Percentiles rank a stretch among this genome's conserved stretches.
Evolutionary conservation across 768 basidiomycete genomes (phyloP).

Genomic region (Inosperma sp.): DNA sequence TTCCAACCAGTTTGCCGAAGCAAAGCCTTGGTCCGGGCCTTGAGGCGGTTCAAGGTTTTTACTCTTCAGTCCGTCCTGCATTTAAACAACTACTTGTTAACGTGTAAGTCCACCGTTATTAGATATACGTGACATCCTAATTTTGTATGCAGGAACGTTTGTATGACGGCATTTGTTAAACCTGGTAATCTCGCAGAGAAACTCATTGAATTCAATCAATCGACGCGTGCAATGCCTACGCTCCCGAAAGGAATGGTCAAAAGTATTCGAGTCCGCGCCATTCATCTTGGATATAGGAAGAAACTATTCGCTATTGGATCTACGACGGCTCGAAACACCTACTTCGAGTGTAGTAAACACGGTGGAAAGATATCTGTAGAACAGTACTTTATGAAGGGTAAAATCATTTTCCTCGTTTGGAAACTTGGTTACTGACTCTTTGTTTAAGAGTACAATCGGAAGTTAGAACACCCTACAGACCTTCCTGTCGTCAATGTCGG

Average conservation of each 20-base stretch:
- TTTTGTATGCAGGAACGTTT: constrained; percentile 39
- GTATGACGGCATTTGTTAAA: constrained; percentile 52
- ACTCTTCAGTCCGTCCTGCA: constrained; percentile 44
- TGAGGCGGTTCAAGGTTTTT: constrained; percentile 44
- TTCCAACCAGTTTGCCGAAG: constrained; percentile 30
- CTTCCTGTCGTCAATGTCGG: constrained; percentile 54
- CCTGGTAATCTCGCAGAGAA: constrained; percentile 61
- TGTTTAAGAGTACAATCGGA: constrained; percentile 51
- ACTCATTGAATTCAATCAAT: constrained; percentile 42
- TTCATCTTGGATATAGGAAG: constrained; percentile 55
- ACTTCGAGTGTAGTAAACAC: constrained; percentile 26
- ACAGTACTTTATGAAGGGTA: constrained; percentile 60
- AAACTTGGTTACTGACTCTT: background rate
- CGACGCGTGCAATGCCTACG: constrained; percentile 40
- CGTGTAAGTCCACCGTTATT: constrained; percentile 32
- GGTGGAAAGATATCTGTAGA: constrained; percentile 56
- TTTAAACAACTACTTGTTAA: constrained; percentile 51
- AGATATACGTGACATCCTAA: background rate
- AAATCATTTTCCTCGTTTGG: constrained; percentile 17
- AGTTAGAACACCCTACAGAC: constrained; percentile 40
- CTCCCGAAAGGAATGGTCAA: constrained; percentile 46
- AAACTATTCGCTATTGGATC: constrained; percentile 25
- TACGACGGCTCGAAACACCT: constrained; percentile 21
- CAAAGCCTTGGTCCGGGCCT: constrained; percentile 31
- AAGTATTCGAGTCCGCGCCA: constrained; percentile 54